Base-by-base conservation (phyloP, 192 early-diverging fungal genomes). In the Allomyces javanicus region DNA sequence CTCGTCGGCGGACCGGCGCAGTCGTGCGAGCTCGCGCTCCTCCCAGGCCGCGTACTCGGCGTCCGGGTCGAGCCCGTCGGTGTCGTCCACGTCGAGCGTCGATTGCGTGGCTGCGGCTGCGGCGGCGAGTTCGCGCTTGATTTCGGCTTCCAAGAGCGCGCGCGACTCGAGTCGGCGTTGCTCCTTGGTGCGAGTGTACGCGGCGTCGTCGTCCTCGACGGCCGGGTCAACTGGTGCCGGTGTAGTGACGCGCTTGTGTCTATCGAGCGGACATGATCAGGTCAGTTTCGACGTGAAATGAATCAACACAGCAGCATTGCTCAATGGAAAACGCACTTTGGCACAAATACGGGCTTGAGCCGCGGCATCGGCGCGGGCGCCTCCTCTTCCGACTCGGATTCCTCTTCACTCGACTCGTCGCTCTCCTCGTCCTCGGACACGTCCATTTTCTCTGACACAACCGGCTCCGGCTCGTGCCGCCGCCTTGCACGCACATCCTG, bases 1-100 rank as follows among this genome's bases (percentile, higher is more conserved):
- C 62, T 87, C 88, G 67, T 87, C 84, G 63, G 85, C 78, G 72
- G 96, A 92, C 26, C 93, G 85, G 64, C 94, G 91, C 68, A 96
- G 86, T 63, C 95, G 81, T 62, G 72, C 78, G 62, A 96, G 72
- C 73, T 98, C 94, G 44, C 95, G 86, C 24, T 92, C 74, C 69
- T 87, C 90, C 95, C 95, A 98, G 0, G 85, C 83, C 50, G 86
- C 86, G 76, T 85, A 91, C 73, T 98, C 95, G 9, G 85, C 90
- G 24, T 87, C 85, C 64, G 89, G 85, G 69, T 96, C 86, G 7
- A 91, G 25, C 22, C 84, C 89, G 75, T 98, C 95, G 0, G 90
- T 92, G 78, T 98, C 95, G 73, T 95, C 94, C 0, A 93, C 83
- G 33, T 40, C 33, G 33, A 40, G 33, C 33, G 33, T 40, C 33